Percentiles rank a stretch among this genome's conserved stretches.
Evolutionary conservation across 2,329 filamentous ascomycete genomes (phyloP).

Genomic region (Ustulina deusta): DNA sequence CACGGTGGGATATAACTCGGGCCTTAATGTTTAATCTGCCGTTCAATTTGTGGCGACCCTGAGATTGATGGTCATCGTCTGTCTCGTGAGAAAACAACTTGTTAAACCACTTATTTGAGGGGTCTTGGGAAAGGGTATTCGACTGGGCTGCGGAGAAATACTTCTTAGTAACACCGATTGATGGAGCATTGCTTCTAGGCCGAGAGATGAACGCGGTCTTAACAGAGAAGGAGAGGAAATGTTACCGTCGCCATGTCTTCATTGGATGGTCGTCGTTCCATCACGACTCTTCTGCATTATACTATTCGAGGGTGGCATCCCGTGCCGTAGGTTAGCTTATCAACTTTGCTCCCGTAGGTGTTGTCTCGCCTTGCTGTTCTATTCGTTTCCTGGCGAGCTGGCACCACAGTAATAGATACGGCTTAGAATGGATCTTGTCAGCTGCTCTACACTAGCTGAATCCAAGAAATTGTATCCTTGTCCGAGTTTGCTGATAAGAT

Average conservation of each 20-base stretch:
- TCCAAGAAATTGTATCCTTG: conserved; percentile 36
- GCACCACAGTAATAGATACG: conserved; percentile 44
- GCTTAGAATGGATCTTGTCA: conserved; percentile 41
- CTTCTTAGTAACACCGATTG: conserved; percentile 49
- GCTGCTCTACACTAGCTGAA: conserved; percentile 41
- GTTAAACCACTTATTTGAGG: conserved; percentile 34
- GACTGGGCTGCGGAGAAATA: conserved; percentile 50
- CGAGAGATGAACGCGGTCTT: conserved; percentile 22
- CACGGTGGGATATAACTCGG: conserved; percentile 37
- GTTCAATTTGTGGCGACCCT: conserved; percentile 23
- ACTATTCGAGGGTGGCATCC: conserved; percentile 39
- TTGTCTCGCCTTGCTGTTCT: conserved; percentile 36
- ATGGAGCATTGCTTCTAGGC: conserved; percentile 43
- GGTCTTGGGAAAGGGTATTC: conserved; percentile 42
- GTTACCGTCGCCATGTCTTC: conserved; percentile 20
- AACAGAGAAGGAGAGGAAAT: conserved; percentile 22
- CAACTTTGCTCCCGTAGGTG: conserved; percentile 32
- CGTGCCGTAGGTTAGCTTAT: conserved; percentile 31
- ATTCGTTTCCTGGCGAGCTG: conserved; percentile 41
- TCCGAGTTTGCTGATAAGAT: conserved; percentile 35
- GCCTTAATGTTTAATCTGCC: conserved; percentile 25
- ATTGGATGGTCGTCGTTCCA: conserved; percentile 27
- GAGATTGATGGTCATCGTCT: conserved; percentile 1
- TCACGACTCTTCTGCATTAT: conserved; percentile 32
- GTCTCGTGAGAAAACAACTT: conserved; percentile 25